Evolutionary conservation across 129 eudicot genomes (phyloP).

Genomic region (Flaveria brownii): DNA sequence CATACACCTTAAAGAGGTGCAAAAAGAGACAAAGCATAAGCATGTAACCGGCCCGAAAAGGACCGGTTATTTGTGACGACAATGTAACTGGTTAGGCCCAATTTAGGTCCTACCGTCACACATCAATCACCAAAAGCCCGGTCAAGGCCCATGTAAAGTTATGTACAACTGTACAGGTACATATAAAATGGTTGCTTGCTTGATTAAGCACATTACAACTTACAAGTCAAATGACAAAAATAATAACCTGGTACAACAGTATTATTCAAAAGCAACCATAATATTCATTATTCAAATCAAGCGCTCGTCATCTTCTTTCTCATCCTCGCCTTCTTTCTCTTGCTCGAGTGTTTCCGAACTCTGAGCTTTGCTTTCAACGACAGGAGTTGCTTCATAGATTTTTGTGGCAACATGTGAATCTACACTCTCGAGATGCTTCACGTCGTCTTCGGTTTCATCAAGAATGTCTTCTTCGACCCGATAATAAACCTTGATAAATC

Average conservation of each 20-base stretch:
- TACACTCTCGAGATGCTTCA: constrained; percentile 11
- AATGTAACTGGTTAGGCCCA: too few relatives aligned
- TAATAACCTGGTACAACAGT: neutral
- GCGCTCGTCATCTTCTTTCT: constrained; percentile 16
- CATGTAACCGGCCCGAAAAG: too few relatives aligned
- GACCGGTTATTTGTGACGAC: too few relatives aligned
- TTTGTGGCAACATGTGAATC: constrained; percentile 20
- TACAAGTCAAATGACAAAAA: neutral
- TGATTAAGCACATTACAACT: too few relatives aligned
- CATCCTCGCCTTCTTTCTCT: constrained; percentile 27
- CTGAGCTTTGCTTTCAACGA: constrained; percentile 22
- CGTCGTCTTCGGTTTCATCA: constrained; percentile 22
- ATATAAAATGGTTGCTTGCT: too few relatives aligned
- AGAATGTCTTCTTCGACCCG: constrained; percentile 64
- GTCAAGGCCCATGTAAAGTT: too few relatives aligned
- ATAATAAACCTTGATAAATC: constrained; percentile 61
- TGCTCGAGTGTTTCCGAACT: constrained; percentile 18
- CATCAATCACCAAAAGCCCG: too few relatives aligned
- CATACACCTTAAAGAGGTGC: too few relatives aligned
- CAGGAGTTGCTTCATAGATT: constrained; percentile 30
- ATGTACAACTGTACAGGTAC: too few relatives aligned
- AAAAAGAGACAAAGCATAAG: too few relatives aligned
- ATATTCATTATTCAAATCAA: constrained; percentile 4
- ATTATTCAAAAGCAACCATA: constrained; percentile 10
- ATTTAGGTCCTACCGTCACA: too few relatives aligned